phyloP scores from a whole-genome alignment of 2,329 filamentous ascomycete genomes.

The Lachnellula arida region DNA sequence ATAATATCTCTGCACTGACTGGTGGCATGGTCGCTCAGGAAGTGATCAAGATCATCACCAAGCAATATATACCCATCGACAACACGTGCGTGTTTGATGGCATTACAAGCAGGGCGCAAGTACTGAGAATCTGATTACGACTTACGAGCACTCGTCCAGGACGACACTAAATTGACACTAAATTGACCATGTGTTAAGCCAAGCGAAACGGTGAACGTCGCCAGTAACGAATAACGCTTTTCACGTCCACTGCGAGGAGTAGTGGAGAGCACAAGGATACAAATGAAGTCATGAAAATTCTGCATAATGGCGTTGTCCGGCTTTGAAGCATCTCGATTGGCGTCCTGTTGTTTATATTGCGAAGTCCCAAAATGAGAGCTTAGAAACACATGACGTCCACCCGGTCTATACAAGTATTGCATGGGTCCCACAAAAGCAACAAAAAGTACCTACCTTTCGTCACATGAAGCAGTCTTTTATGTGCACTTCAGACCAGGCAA shows the following conservation, averaged over 20 bases:
- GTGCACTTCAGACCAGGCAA: constrained; percentile 1
- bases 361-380: not conserved
- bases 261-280: not conserved
- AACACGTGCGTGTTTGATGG: constrained; percentile 69
- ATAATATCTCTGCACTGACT: constrained; percentile 83
- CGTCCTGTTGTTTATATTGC: constrained; percentile 9
- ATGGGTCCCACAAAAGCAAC: constrained; percentile 15
- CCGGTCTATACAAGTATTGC: not conserved
- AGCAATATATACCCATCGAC: constrained; percentile 67
- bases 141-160: not conserved
- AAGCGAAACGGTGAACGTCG: too few species aligned
- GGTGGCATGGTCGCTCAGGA: constrained; percentile 97
- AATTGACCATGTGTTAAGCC: too few species aligned
- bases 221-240: too few species aligned
- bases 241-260: too few species aligned
- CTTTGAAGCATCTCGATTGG: constrained; percentile 6
- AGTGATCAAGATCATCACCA: constrained; percentile 81
- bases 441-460: constrained; percentile 5
- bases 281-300: not conserved
- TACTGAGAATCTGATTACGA: constrained; percentile 26
- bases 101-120: constrained; percentile 39
- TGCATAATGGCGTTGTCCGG: constrained; percentile 20
- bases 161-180: not conserved
- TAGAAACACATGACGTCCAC: constrained; percentile 1
- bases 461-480: constrained; percentile 8